Evolutionary conservation across 1,139 yeast genomes (phyloP), one percentile per base, ranked within the genome.

Genomic region (Hansenula lynferdii): DNA sequence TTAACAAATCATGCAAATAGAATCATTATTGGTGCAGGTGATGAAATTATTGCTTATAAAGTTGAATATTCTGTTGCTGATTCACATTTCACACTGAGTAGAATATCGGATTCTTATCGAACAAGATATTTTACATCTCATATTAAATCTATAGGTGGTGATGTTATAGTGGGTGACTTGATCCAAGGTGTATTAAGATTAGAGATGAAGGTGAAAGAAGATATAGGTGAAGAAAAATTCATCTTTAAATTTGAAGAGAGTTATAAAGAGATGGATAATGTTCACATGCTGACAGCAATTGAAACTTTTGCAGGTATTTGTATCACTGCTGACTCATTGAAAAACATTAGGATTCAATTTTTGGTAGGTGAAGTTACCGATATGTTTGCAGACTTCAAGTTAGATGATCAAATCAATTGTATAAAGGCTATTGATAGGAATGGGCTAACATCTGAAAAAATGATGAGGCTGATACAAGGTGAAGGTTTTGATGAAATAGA

Each of bases 11-110:
- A 49, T 38, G 47, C 42, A 1, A 51, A 51, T 37, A 39, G 55
- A 25, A 10, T 52, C 5, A 36, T 53, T 4, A 37, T 53, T 25
- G 55, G 50, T 16, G 54, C 46, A 11, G 58, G 58, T 8, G 45
- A 42, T 27, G 37, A 36, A 11, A 28, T 50, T 1, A 41, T 43
- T 37, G 50, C 52, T 6, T 53, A 38, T 28, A 48, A 45, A 31
- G 40, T 51, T 12, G 48, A 44, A 9, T 53, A 51, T 30, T 46
- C 52, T 4, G 38, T 53, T 3, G 41, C 48, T 4, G 48, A 48
- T 20, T 47, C 56, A 12, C 51, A 46, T 28, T 52, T 53, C 26
- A 34, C 50, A 8, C 28, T 53, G 22, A 44, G 36, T 7, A 40
- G 33, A 24, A 39, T 51, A 2, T 41, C 53, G 6, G 48, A 43